Evolutionary conservation across 2,329 filamentous ascomycete species (phyloP), one percentile per base, ranked within the genome.

Genomic region (Trichoderma hamatum): DNA sequence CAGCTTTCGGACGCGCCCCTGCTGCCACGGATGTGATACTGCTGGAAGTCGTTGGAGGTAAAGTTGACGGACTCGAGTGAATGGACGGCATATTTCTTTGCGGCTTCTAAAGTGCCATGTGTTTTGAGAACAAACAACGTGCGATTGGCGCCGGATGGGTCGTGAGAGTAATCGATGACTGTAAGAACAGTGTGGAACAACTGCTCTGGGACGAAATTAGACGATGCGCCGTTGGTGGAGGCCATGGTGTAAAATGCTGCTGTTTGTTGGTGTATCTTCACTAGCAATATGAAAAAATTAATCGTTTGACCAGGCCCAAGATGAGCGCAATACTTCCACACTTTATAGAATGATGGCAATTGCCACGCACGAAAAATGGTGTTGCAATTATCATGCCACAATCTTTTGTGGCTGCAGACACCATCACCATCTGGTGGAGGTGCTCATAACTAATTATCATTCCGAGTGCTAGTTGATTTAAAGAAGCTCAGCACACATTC

Each of bases 121-220:
- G 81, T 82, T 62, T 76, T 80, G 1, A 83, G 78, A 19, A 82
- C 76, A 71, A 78, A 79, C 54, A 76, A 75, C 3, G 73, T 74
- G 19, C 73, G 76, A 14, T 71, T 75, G n/a, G 72, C 73, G 24
- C 75, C 76, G 0, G 73, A 75, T 1, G 75, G 72, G 32, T 76
- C 73, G 10, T 68, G 60, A 28, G 73, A 69, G 60, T 74, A 74
- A 63, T 77, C 72, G 58, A 73, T 72, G n/a, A 81, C 76, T 0
- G 77, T 80, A n/a, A 81, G 72, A 26, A 74, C 74, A 5, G 78
- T 79, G 71, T 81, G 80, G 72, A 76, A 81, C 0, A 82, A 74
- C 6, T 76, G 72, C n/a, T 80, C 77, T 13, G 79, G 71, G 30
- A 60, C 28, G 56, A 70, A 9, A 9, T 43, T 54, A 21, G 11